Percentiles rank a stretch among this genome's conserved stretches.
Evolutionary conservation across 495 filamentous ascomycete species (phyloP).

Genomic region (Aspergillus campestris): DNA sequence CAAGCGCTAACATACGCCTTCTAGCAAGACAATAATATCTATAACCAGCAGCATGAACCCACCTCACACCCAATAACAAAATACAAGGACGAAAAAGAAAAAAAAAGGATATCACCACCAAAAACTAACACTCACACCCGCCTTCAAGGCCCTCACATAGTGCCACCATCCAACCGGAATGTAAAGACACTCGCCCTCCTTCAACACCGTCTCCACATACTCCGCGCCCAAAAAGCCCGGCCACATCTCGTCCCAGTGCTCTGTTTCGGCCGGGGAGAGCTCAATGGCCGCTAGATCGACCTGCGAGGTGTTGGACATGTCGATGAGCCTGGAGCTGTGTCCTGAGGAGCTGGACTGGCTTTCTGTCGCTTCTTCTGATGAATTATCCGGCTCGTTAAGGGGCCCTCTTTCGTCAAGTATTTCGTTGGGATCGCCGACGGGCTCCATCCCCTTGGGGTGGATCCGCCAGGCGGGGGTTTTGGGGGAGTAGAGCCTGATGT

Average conservation of each 20-base stretch:
- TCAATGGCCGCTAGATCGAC: slow-evolving; percentile 59
- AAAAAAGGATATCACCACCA: slow-evolving; percentile 60
- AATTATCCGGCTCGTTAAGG: neutral
- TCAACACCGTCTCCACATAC: slow-evolving; percentile 73
- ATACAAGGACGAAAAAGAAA: neutral
- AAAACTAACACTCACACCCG: slow-evolving; percentile 93
- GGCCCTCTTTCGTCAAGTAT: slow-evolving; percentile 4
- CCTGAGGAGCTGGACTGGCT: slow-evolving; percentile 4
- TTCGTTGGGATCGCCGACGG: slow-evolving; percentile 28
- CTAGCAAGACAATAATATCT: no score
- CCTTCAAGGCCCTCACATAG: slow-evolving; percentile 79
- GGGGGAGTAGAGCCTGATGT: slow-evolving; percentile 78
- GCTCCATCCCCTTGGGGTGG: slow-evolving; percentile 59
- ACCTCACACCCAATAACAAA: neutral
- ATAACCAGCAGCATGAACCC: no score
- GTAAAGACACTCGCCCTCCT: slow-evolving; percentile 77
- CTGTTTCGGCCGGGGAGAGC: slow-evolving; percentile 34
- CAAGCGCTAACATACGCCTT: no score
- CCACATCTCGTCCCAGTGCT: slow-evolving; percentile 45
- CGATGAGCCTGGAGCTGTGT: slow-evolving; percentile 39
- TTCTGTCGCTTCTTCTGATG: slow-evolving; percentile 9
- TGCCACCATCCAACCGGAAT: slow-evolving; percentile 98
- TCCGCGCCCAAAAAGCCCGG: slow-evolving; percentile 49
- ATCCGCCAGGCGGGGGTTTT: slow-evolving; percentile 46
- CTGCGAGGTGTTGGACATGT: slow-evolving; percentile 86